Percentiles rank a stretch among this genome's conserved stretches.
Evolutionary conservation across 176 grass and related monocot genomes (phyloP).

Genomic region (Triticum monococcum): DNA sequence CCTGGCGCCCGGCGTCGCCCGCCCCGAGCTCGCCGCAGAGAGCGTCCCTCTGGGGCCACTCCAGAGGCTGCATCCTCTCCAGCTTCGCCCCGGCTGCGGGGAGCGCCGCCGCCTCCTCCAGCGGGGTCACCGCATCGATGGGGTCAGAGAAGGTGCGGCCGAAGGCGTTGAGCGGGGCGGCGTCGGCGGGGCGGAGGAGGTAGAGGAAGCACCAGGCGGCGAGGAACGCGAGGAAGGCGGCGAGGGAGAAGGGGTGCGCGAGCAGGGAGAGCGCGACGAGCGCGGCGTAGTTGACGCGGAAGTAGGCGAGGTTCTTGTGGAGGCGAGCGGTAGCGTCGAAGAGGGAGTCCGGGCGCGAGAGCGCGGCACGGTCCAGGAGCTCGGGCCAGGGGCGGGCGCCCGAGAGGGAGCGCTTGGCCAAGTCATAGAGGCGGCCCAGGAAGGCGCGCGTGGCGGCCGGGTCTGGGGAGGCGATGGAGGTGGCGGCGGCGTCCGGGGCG

Average conservation of each 20-base stretch:
- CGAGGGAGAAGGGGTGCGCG: no score
- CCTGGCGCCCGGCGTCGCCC: constrained; percentile 59
- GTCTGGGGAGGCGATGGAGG: background rate
- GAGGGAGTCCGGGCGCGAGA: constrained; percentile 10
- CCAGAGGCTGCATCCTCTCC: no score
- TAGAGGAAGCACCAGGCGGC: no score
- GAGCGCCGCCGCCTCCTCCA: no score
- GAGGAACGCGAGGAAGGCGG: no score
- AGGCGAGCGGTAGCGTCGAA: background rate
- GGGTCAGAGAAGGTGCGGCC: no score
- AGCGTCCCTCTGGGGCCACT: no score
- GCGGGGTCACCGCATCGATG: no score
- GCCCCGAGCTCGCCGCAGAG: constrained; percentile 42
- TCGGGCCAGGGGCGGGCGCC: constrained; percentile 13
- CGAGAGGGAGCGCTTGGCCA: background rate
- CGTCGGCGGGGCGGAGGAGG: no score
- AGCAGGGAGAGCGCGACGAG: constrained; percentile 2
- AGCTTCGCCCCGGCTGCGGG: no score
- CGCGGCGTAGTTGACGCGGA: constrained; percentile 93
- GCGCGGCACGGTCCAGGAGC: constrained; percentile 8
- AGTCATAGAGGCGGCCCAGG: background rate
- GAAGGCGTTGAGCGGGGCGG: no score
- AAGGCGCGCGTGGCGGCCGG: constrained; percentile 4
- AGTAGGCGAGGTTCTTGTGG: constrained; percentile 64
- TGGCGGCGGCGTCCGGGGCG: background rate